A percentile compares a stretch with the other conserved stretches of the same genome.
Evolutionary conservation across 2,329 filamentous ascomycete genomes (phyloP).

Genomic region (Neopestalotiopsis clavispora): DNA sequence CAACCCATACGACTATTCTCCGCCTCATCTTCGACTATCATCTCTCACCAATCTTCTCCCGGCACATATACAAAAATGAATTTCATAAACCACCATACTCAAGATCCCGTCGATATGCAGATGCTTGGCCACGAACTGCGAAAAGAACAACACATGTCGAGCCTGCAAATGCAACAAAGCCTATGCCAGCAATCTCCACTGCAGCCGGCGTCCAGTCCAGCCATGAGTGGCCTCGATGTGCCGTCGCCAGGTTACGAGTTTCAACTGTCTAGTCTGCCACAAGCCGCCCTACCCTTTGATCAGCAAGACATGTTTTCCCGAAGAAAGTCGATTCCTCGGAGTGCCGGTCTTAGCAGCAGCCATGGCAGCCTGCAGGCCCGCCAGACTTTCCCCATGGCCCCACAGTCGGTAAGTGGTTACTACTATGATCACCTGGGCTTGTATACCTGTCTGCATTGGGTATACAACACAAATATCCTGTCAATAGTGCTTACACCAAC

Average conservation of each 20-base stretch:
- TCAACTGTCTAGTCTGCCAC: conserved; percentile 30
- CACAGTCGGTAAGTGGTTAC: conserved; percentile 32
- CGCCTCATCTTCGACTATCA: neutral
- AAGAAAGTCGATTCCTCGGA: conserved; percentile 36
- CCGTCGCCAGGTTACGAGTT: conserved; percentile 31
- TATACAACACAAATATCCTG: conserved; percentile 6
- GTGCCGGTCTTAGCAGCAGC: conserved; percentile 21
- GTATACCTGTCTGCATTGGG: neutral
- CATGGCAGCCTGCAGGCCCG: conserved; percentile 23
- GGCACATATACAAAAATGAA: neutral
- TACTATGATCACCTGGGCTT: neutral
- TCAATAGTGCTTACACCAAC: conserved; percentile 7
- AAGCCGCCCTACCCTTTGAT: conserved; percentile 23
- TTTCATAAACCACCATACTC: conserved; percentile 31
- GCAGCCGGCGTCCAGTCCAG: conserved; percentile 24
- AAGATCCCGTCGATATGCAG: conserved; percentile 29
- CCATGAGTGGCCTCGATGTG: conserved; percentile 25
- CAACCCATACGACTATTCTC: neutral
- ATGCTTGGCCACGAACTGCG: conserved; percentile 31
- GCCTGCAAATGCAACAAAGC: conserved; percentile 31
- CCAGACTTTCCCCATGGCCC: conserved; percentile 15
- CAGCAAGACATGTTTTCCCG: conserved; percentile 32
- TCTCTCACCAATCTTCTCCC: neutral
- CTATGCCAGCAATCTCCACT: conserved; percentile 31
- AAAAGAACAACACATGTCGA: conserved; percentile 26